Evolutionary conservation across 192 early-diverging fungal species (phyloP).

Genomic region (Ramicandelaber brevisporus): DNA sequence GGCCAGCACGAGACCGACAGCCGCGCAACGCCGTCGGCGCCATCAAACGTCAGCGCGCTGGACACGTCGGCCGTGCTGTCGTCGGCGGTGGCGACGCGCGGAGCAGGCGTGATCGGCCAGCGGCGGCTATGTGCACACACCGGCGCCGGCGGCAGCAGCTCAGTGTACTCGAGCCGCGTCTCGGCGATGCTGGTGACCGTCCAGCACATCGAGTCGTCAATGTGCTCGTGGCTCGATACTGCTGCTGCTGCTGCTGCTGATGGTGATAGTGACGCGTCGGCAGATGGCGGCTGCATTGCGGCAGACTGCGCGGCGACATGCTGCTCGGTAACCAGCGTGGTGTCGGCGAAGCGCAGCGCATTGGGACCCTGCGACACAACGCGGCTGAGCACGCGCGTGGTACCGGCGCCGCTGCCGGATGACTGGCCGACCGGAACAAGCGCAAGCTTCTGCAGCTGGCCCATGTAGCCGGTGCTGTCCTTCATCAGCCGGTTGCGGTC

Average conservation of each 20-base stretch:
- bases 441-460: conserved; percentile 70
- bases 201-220: conserved; percentile 8
- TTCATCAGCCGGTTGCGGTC: conserved; percentile 41
- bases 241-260: too few relatives aligned
- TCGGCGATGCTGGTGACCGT: conserved; percentile 7
- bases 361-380: too few relatives aligned
- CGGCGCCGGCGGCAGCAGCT: conserved; percentile 6
- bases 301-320: too few relatives aligned
- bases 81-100: not conserved
- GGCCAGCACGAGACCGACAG: conserved; percentile 4
- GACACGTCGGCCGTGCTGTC: conserved; percentile 8
- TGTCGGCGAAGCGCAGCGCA: too few relatives aligned
- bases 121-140: conserved; percentile 11
- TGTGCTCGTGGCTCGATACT: conserved; percentile 4
- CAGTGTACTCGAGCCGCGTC: conserved; percentile 8
- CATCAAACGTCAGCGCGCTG: conserved; percentile 16
- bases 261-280: too few relatives aligned
- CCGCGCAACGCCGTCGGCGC: conserved; percentile 5
- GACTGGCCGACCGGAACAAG: conserved; percentile 19
- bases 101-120: conserved; percentile 9
- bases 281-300: too few relatives aligned
- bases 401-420: too few relatives aligned
- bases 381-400: conserved; percentile 5
- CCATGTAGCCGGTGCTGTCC: conserved; percentile 35
- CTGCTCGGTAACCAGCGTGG: too few relatives aligned